Base-by-base conservation (phyloP, 306 rosid species). In the Prunus davidiana region DNA sequence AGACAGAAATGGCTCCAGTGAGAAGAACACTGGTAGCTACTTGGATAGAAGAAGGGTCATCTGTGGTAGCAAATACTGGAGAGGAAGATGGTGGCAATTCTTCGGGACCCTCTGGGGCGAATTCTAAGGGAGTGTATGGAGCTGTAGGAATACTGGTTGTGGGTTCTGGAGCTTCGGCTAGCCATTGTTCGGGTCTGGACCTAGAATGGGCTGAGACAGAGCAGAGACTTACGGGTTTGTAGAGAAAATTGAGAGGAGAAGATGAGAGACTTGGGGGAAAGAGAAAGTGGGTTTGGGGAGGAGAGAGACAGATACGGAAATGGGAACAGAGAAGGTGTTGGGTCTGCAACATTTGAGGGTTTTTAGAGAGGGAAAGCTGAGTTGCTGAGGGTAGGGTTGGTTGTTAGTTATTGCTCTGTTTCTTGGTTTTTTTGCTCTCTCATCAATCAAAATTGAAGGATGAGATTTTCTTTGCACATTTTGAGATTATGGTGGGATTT, bases 21-120 rank as follows among this genome's bases (percentile, higher is more conserved):
- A 95, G 97, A 52, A 95, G 97, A 78, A 95, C 78, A 71, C 97
- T 95, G 80, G 97, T 79, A 60, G 99, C 96, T 3, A 91, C 78
- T 79, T 95, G 99, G 60, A 95, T 78, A 5, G 87, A 25, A 75
- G 99, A 85, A 74, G 99, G 97, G 66, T 92, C 90, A 45, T 95
- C 97, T 4, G 80, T 45, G 81, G 90, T 77, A 27, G 93, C 88
- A 69, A 95, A 87, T 71, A 95, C 71, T 64, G 99, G 86, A 69
- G 90, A 84, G 41, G 87, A n/a, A 6, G 91, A 55, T 3, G 66
- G 58, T 14, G 91, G 86, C 45, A 95, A 86, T 56, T 95, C 90
- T 2, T 92, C 25, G 74, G 97, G 97, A 5, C 97, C 99, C 24
- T 87, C 91, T 28, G 68, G 65, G 3, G 55, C 82, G 41, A 63